phyloP scores from a whole-genome alignment of 2,329 filamentous ascomycete genomes.

The Zymoseptoria crescenta region DNA sequence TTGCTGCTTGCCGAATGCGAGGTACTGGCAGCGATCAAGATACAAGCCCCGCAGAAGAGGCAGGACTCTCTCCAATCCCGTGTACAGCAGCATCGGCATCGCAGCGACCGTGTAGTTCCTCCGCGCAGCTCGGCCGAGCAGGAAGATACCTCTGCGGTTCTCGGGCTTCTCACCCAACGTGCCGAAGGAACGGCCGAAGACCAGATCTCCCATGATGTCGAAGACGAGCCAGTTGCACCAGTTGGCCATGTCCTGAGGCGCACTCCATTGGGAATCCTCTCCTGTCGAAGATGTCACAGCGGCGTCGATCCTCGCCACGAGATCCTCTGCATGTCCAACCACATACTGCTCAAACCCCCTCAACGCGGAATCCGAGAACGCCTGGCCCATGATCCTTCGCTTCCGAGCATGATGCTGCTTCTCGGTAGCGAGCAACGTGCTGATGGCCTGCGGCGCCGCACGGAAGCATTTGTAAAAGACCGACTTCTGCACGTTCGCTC shows the following conservation, averaged over 20 bases:
- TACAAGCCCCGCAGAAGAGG: slow-evolving; percentile 19
- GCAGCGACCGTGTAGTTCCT: slow-evolving; percentile 36
- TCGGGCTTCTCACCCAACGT: slow-evolving; percentile 18
- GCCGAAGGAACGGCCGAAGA: slow-evolving; percentile 32
- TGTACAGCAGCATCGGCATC: slow-evolving; percentile 21
- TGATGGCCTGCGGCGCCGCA: slow-evolving; percentile 34
- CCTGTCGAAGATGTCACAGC: slow-evolving; percentile 14
- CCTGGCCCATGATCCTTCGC: slow-evolving; percentile 38
- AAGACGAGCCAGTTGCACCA: slow-evolving; percentile 38
- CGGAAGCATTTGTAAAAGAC: slow-evolving; percentile 42
- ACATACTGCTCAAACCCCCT: slow-evolving; percentile 20
- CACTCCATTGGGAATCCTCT: slow-evolving; percentile 17
- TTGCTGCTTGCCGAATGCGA: slow-evolving; percentile 24
- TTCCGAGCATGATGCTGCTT: slow-evolving; percentile 40
- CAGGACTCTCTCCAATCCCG: slow-evolving; percentile 18
- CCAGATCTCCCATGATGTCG: slow-evolving; percentile 46
- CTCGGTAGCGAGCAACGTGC: slow-evolving; percentile 38
- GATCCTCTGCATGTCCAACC: slow-evolving; percentile 15
- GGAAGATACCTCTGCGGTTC: slow-evolving; percentile 33
- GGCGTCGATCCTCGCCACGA: slow-evolving; percentile 9
- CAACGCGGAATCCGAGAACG: slow-evolving; percentile 33
- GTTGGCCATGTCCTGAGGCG: slow-evolving; percentile 16
- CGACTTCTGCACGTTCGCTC: slow-evolving; percentile 43
- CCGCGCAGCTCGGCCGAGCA: slow-evolving; percentile 39
- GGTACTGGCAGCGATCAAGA: slow-evolving; percentile 19